Evolutionary conservation across 257 asterid species (phyloP), one percentile per base, ranked within the genome.

Genomic region (Solanum raphanifolium): DNA sequence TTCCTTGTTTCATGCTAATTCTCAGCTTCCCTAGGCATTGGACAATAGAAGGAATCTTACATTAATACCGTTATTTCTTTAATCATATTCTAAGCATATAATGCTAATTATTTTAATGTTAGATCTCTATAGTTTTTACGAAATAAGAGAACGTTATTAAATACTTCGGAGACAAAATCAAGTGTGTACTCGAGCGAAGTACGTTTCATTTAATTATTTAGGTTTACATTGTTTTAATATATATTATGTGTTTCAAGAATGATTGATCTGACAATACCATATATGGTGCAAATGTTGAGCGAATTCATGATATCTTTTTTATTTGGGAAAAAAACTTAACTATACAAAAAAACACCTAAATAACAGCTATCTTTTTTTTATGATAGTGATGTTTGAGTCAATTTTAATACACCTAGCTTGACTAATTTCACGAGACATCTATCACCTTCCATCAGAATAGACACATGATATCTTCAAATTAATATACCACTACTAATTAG

Each of bases 11-110:
- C 31, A 11, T 41, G 38, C 73, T 69, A 90, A 81, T 73, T 38
- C 87, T 83, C 46, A 48, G 52, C 72, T 79, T 87, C 91, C 90
- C 88, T 48, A 60, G 89, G 90, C 85, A 75, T 25, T 68, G 88
- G 87, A 34, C 58, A 46, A 52, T 86, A 83, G n/a, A 78, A 89
- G 86, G 91, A 90, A 88, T 89, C 89, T 90, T 82, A 73, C 90
- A 88, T 76, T 83, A 88, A 85, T 84, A 55, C 88, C 68, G 21
- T 52, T 34, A 60, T 62, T 71, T 23, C 2, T 73, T 35, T 76
- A 32, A 35, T 34, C 27, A 18, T 87, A 78, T 87, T 20, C 27
- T 48, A 55, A 32, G 36, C 81, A 16, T 60, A 60, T 8, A 60
- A 60, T 72, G 15, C 12, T 39, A n/a, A 13, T 52, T 35, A 21